A percentile compares a stretch with the other conserved stretches of the same genome.
Evolutionary conservation across 1,284 basidiomycete species (phyloP).

Genomic region (Cerioporus squamosus): DNA sequence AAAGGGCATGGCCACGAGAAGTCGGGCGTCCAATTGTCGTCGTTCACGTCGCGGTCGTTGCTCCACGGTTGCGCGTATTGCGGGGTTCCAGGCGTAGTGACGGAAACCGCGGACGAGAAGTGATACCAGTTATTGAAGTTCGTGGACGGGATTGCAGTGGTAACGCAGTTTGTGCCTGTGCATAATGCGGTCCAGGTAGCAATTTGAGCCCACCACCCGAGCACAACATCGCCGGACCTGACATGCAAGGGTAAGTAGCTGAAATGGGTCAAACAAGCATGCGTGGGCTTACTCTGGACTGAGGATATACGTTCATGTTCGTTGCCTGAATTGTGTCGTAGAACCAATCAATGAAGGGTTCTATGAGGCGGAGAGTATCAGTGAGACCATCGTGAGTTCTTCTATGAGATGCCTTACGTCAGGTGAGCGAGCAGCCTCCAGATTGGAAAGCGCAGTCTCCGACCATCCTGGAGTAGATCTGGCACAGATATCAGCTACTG

Average conservation of each 20-base stretch:
- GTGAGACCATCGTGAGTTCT: no score
- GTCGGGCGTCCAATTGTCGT: slow-evolving; percentile 4
- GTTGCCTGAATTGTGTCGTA: slow-evolving; percentile 9
- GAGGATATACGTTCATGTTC: slow-evolving; percentile 3
- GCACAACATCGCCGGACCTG: slow-evolving; percentile 7
- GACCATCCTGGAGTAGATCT: slow-evolving; percentile 8
- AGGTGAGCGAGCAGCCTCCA: slow-evolving; percentile 5
- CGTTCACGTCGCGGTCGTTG: neutral
- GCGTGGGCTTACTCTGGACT: neutral
- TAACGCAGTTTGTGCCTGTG: neutral
- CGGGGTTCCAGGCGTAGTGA: slow-evolving; percentile 4
- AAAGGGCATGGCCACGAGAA: slow-evolving; percentile 8
- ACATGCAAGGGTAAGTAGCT: neutral
- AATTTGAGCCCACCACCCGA: slow-evolving; percentile 4
- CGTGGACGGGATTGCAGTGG: slow-evolving; percentile 6
- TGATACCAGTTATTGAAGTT: slow-evolving; percentile 15
- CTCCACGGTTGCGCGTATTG: neutral
- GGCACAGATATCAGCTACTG: neutral
- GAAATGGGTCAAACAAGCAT: no score
- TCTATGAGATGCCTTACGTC: neutral
- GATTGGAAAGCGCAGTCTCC: slow-evolving; percentile 5
- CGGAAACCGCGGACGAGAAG: slow-evolving; percentile 5
- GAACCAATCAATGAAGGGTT: slow-evolving; percentile 15
- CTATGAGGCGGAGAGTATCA: neutral
- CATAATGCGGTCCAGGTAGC: slow-evolving; percentile 8